A percentile compares a stretch with the other conserved stretches of the same genome.
These are phyloP conservation scores for Alternaria alternata DNA, from an alignment of 2,329 filamentous ascomycete species.

Conservation along the genomic window DNA sequence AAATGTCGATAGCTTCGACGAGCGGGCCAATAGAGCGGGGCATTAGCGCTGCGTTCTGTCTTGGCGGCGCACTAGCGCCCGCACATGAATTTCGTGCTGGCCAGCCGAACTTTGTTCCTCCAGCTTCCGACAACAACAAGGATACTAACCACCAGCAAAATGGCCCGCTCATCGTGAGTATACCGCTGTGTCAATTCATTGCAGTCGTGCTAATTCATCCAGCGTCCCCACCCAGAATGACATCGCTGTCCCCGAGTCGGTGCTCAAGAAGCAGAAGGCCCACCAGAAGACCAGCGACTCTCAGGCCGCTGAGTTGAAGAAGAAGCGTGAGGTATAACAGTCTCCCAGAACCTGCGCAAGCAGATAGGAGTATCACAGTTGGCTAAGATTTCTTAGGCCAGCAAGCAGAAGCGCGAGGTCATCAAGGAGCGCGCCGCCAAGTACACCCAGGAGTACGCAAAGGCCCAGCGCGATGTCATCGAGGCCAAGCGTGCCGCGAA, in stretches of 20 bases:
- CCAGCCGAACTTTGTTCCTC: conserved; percentile 24
- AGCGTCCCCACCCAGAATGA: conserved; percentile 93
- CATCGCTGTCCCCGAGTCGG: conserved; percentile 97
- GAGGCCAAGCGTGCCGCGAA: conserved; percentile 89
- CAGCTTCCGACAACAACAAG: conserved; percentile 41
- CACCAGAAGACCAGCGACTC: conserved; percentile 98
- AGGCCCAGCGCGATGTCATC: conserved; percentile 96
- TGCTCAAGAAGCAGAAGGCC: conserved; percentile 99
- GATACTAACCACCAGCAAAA: conserved; percentile 49
- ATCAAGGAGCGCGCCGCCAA: conserved; percentile 99
- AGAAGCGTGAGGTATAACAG: conserved; percentile 88
- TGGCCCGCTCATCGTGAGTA: conserved; percentile 49
- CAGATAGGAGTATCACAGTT: conserved; percentile 50
- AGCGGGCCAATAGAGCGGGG: conserved; percentile 18
- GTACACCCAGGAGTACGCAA: conserved; percentile 99
- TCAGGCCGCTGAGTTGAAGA: conserved; percentile 78
- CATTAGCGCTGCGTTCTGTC: conserved; percentile 17
- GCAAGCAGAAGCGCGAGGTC: conserved; percentile 97
- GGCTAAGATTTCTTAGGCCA: conserved; percentile 71
- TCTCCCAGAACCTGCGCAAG: conserved; percentile 48
- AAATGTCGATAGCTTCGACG: conserved; percentile 36
- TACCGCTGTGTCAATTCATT: background rate
- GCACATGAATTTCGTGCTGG: conserved; percentile 35
- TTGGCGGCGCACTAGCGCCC: conserved; percentile 38
- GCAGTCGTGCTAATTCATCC: conserved; percentile 5